Evolutionary conservation across 768 basidiomycete genomes (phyloP), one percentile per base, ranked within the genome.

Genomic region (Tephrocybe rancida): DNA sequence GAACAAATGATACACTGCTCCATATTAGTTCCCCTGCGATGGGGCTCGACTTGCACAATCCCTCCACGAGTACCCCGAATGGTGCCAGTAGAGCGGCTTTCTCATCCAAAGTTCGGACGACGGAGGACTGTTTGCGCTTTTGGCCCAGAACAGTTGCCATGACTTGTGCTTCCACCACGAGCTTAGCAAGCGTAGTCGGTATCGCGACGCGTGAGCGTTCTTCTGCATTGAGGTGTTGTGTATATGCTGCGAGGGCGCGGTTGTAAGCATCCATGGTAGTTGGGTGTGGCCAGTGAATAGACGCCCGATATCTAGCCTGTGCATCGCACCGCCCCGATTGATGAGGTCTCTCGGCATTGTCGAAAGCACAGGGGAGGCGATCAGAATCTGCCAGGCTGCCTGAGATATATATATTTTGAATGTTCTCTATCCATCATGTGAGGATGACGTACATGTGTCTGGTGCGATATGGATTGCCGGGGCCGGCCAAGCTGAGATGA

Each of bases 1-100:
- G 53, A 3, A 48, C 16, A 21, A 42, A 54, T 9, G 19, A 14
- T 11, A 54, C 46, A 24, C 46, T 48, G 24, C 53, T 25, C 53
- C 53, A 54, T 6, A 54, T 37, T 19, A 54, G 16, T 10, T 43
- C 39, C 6, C 41, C 42, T 7, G 29, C 41, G 1, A 13, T 8
- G 2, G 53, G 46, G n/a, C 16, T 34, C 19, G 41, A 26, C 22
- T 54, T 54, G 24, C 27, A 48, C n/a, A 24, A 21, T 5, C 39
- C 53, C 24, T 43, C 27, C 46, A 48, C 9, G 19, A 48, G 2
- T 3, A 14, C 29, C 19, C 42, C 39, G 10, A 48, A 54, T 10
- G 38, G 41, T 25, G 48, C 30, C 4, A 54, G 18, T 13, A 19
- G 5, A 24, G 22, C 1, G 1, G 47, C 47, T 25, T 25, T 50